Conservation (phyloP, 768 basidiomycete genomes). For the Tylopilus rubrobrunneus region DNA sequence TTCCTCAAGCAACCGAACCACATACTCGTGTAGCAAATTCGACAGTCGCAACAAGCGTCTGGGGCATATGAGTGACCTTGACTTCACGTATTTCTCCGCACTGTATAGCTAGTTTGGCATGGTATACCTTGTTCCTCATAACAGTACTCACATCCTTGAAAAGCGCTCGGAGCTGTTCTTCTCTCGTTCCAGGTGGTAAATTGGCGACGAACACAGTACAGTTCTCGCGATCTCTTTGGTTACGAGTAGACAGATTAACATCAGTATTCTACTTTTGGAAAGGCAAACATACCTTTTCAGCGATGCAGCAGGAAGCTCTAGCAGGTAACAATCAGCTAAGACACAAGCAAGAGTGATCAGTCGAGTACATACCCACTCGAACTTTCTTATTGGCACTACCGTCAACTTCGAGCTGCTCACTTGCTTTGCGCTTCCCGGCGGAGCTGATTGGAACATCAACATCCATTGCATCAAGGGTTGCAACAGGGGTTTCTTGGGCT, state of each 20-base stretch:
- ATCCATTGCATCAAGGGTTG: conserved; percentile 35
- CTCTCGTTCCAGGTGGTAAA: conserved; percentile 50
- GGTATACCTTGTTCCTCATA: neutral
- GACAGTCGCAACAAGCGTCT: conserved; percentile 72
- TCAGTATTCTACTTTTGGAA: neutral
- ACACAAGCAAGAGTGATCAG: neutral
- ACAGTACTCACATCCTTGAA: conserved; percentile 77
- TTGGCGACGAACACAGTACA: conserved; percentile 85
- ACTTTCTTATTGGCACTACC: conserved; percentile 59
- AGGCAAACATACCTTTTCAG: conserved; percentile 52
- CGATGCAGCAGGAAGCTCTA: conserved; percentile 44
- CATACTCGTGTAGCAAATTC: conserved; percentile 70
- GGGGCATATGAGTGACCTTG: conserved; percentile 63
- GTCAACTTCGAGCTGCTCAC: conserved; percentile 39
- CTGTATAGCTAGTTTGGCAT: conserved; percentile 39
- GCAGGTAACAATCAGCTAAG: neutral
- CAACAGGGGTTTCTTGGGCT: neutral
- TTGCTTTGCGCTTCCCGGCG: conserved; percentile 59
- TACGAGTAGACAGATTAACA: neutral
- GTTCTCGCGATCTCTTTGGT: conserved; percentile 86
- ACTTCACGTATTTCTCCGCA: conserved; percentile 86
- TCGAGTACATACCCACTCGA: conserved; percentile 47
- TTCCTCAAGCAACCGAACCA: neutral
- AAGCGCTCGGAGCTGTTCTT: conserved; percentile 63
- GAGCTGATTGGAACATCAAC: conserved; percentile 33